Evolutionary conservation across 495 filamentous ascomycete genomes (phyloP).

Genomic region (Astrothelium subdiscretum): DNA sequence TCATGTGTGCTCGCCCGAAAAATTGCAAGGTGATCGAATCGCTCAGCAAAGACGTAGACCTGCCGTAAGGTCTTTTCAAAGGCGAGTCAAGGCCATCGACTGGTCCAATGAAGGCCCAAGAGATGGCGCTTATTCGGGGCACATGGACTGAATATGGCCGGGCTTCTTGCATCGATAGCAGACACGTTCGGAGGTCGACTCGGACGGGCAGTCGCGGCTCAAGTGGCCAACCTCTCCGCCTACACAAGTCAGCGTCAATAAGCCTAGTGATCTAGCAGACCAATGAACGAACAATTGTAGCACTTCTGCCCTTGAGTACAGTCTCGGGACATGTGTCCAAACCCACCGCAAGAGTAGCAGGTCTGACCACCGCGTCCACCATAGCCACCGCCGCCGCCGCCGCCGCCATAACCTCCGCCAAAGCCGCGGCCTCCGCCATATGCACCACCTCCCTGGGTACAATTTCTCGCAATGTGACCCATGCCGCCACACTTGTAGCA

Average conservation of each 20-base stretch:
- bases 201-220: constrained; percentile 87
- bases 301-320: constrained; percentile 99
- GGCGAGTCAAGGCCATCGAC: neutral
- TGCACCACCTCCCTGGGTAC: constrained; percentile 50
- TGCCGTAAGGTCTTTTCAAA: neutral
- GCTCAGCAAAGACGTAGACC: neutral
- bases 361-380: constrained; percentile 54
- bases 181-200: constrained; percentile 78
- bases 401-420: constrained; percentile 37
- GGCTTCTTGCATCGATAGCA: constrained; percentile 99
- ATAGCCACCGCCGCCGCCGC: constrained; percentile 37
- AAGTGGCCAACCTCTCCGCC: constrained; percentile 87
- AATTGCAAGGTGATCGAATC: neutral
- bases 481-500: constrained; percentile 99
- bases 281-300: constrained; percentile 74
- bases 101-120: neutral
- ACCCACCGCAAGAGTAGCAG: constrained; percentile 94
- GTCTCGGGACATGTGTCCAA: constrained; percentile 93
- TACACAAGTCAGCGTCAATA: constrained; percentile 20
- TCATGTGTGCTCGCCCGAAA: neutral
- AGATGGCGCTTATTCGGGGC: constrained; percentile 51
- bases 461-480: constrained; percentile 96
- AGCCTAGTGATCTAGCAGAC: constrained; percentile 3
- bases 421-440: constrained; percentile 20
- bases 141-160: constrained; percentile 87